Evolutionary conservation across 768 basidiomycete species (phyloP), one percentile per base, ranked within the genome.

Genomic region (Lentinula sp.): DNA sequence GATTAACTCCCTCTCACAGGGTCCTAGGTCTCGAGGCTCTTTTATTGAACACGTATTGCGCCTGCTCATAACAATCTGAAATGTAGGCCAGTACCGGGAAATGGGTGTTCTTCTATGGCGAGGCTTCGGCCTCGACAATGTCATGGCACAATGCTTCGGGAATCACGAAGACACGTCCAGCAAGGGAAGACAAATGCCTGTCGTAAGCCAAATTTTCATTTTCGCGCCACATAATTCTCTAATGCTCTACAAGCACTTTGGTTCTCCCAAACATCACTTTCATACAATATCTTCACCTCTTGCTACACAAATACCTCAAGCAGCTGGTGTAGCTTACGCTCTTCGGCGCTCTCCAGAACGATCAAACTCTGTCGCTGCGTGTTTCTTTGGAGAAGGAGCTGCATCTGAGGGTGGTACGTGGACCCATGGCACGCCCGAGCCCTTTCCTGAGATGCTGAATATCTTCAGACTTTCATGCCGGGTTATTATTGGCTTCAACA

Each of bases 221-320:
- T 15, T 4, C 15, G 39, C 0, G 31, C 8, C 11, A 7, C 21
- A n/a, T 1, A 18, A 11, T n/a, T 28, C 11, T 32, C 39, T 43
- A 5, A 42, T 16, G 40, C n/a, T 13, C 21, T 62, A 43, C 23
- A 32, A 93, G 84, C 95, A 98, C 69, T 93, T 94, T 71, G 91
- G 93, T 13, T 93, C 93, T 5, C 80, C 82, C 1, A 75, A 84
- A 61, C 84, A 89, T 61, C 95, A 96, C 70, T 96, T 95, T 70
- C 91, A 95, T 73, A 93, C 91, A 18, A 97, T 97, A 62, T 97
- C 95, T 3, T 95, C 92, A 5, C 91, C 95, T 1, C 80, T 98
- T 31, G 93, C 90, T 9, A 98, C 95, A 1, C 95, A 98, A 73
- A 92, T 97, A 65, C 94, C 93, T 6, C 93, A 95, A 72, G 95